Percentiles rank a stretch among this genome's conserved stretches.
Evolutionary conservation across 768 basidiomycete species (phyloP).

Genomic region (Tulasnella sp.): DNA sequence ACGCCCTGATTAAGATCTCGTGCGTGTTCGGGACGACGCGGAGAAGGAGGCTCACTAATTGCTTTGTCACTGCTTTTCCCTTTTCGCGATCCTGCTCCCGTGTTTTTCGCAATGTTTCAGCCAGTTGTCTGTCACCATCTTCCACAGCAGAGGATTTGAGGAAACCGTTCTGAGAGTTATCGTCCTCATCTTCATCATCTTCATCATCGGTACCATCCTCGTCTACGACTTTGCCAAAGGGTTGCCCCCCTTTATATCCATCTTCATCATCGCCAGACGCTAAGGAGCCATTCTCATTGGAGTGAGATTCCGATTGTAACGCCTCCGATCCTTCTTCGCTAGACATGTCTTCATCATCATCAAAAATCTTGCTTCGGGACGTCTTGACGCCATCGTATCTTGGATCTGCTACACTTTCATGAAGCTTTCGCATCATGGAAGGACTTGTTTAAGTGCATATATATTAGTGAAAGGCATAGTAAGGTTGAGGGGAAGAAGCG

Average conservation of each 20-base stretch:
- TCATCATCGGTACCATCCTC: constrained; percentile 15
- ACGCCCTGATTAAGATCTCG: neutral
- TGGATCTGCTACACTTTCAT: constrained; percentile 56
- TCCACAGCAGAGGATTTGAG: constrained; percentile 7
- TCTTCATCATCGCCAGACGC: constrained; percentile 24
- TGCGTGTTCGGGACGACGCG: neutral
- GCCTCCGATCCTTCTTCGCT: constrained; percentile 23
- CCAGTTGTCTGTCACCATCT: neutral
- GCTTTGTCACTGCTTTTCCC: constrained; percentile 71
- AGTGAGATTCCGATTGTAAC: constrained; percentile 23
- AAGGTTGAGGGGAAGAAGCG: neutral
- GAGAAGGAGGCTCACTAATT: constrained; percentile 44
- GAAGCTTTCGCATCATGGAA: constrained; percentile 54
- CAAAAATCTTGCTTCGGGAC: constrained; percentile 48
- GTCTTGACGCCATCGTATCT: constrained; percentile 69
- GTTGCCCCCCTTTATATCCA: neutral
- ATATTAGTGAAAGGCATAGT: neutral
- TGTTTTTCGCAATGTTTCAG: constrained; percentile 40
- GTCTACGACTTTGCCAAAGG: neutral
- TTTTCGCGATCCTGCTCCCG: constrained; percentile 67
- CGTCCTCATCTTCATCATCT: constrained; percentile 21
- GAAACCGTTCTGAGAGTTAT: constrained; percentile 18
- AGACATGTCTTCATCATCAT: constrained; percentile 35
- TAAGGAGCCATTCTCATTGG: constrained; percentile 22
- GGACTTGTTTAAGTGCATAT: constrained; percentile 35